phyloP scores from a whole-genome alignment of 805 yeast genomes.

The Candida ovalis region DNA sequence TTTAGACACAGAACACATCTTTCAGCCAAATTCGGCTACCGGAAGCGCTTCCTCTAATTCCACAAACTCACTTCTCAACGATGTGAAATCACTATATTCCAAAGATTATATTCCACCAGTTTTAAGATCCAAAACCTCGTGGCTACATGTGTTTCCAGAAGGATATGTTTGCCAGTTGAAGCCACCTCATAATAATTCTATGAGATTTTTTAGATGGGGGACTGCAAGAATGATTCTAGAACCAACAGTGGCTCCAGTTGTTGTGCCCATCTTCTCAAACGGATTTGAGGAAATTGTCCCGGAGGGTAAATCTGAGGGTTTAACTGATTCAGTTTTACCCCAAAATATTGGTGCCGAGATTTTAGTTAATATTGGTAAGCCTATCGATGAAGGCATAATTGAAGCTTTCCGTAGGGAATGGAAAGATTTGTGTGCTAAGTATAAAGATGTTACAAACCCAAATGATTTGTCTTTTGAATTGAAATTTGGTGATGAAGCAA shows the following conservation, averaged over 20 bases:
- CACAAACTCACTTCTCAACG: slow-evolving; percentile 2
- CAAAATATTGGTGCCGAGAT: slow-evolving; percentile 64
- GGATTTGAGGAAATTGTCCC: slow-evolving; percentile 90
- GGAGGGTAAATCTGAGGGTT: slow-evolving; percentile 56
- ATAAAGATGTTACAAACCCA: slow-evolving; percentile 47
- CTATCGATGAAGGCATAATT: slow-evolving; percentile 57
- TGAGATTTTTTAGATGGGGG: slow-evolving; percentile 97
- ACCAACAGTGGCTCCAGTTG: slow-evolving; percentile 75
- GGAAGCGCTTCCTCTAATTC: background rate
- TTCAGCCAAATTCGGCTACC: slow-evolving; percentile 3
- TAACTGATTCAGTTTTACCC: slow-evolving; percentile 58
- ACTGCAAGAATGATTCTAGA: slow-evolving; percentile 80
- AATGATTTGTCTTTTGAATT: slow-evolving; percentile 59
- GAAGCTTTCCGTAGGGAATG: slow-evolving; percentile 64
- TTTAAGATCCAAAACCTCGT: slow-evolving; percentile 61
- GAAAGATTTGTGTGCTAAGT: slow-evolving; percentile 55
- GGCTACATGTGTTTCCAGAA: slow-evolving; percentile 96
- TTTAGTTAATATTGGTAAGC: slow-evolving; percentile 67
- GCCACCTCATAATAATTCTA: slow-evolving; percentile 76
- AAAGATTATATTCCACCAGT: slow-evolving; percentile 49
- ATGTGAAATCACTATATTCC: slow-evolving; percentile 24
- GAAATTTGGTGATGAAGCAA: slow-evolving; percentile 60
- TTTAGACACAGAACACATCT: slow-evolving; percentile 40
- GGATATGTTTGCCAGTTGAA: slow-evolving; percentile 85
- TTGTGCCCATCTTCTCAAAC: slow-evolving; percentile 78